Conservation (phyloP, 352 stramenopile genomes). For the Thraustochytrium sp. region DNA sequence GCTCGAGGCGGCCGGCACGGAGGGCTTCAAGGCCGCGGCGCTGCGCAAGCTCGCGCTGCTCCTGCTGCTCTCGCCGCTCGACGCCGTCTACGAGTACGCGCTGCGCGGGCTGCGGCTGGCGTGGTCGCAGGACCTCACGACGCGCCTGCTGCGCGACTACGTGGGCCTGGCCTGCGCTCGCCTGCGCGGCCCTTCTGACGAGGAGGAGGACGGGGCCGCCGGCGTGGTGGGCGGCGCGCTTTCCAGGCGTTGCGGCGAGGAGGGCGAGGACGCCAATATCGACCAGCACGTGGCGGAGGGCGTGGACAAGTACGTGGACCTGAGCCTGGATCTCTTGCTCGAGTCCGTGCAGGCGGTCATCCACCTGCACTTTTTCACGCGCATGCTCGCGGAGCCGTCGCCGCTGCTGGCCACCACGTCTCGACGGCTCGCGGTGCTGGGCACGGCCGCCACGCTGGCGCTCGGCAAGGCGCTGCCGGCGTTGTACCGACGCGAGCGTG, state of each 20-base stretch:
- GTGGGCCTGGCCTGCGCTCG: background rate
- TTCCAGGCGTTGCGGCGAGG: too few species aligned
- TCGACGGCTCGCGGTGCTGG: background rate
- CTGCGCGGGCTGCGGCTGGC: background rate
- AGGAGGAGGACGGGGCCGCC: background rate
- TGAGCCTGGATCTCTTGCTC: slow-evolving; percentile 8
- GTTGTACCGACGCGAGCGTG: background rate
- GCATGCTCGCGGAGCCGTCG: background rate
- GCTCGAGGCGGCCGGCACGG: background rate
- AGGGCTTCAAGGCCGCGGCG: background rate
- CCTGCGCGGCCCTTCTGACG: background rate
- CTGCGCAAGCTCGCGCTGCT: background rate
- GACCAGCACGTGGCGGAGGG: slow-evolving; percentile 26
- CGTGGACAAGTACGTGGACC: slow-evolving; percentile 35
- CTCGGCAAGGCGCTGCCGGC: background rate
- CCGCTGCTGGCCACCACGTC: background rate
- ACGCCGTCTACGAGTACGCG: slow-evolving; percentile 9
- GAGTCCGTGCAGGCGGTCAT: slow-evolving; percentile 26
- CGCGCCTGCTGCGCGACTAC: background rate
- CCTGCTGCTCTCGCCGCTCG: background rate
- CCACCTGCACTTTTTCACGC: slow-evolving; percentile 29
- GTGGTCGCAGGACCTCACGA: background rate
- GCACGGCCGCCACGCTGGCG: background rate
- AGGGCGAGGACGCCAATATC: background rate
- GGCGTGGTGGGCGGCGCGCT: too few species aligned